Conservation (phyloP, 2,329 filamentous ascomycete genomes). For the Epichloe elymi region DNA sequence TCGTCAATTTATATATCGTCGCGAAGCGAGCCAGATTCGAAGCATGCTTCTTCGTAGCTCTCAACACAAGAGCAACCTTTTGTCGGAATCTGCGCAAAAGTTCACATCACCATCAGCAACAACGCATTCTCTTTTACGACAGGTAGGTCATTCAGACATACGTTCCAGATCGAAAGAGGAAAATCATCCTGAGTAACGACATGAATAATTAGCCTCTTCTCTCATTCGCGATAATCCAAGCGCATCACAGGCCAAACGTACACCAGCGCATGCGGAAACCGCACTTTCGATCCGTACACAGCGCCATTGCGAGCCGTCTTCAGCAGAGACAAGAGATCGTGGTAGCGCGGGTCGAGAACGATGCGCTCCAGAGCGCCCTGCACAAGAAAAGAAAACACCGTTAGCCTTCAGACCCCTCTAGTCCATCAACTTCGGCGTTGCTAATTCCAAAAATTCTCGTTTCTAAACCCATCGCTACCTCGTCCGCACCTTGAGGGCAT, state of each 20-base stretch:
- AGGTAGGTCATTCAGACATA: slow-evolving; percentile 29
- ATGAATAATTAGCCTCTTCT: not conserved
- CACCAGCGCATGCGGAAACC: slow-evolving; percentile 94
- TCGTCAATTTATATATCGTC: slow-evolving; percentile 72
- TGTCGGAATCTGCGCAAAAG: slow-evolving; percentile 44
- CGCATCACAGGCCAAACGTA: slow-evolving; percentile 19
- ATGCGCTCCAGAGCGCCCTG: slow-evolving; percentile 53
- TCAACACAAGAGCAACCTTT: slow-evolving; percentile 65
- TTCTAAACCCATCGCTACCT: not conserved
- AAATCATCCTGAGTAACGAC: slow-evolving; percentile 59
- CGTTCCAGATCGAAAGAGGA: slow-evolving; percentile 87
- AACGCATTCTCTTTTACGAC: not conserved
- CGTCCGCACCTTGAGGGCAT: slow-evolving; percentile 16
- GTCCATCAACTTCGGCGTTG: too few species aligned
- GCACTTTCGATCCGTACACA: slow-evolving; percentile 93
- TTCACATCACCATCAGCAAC: not conserved
- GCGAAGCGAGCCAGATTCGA: slow-evolving; percentile 87
- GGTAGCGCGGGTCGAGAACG: slow-evolving; percentile 70
- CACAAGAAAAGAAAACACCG: not conserved
- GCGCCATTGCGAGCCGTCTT: slow-evolving; percentile 95
- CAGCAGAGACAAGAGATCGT: slow-evolving; percentile 70
- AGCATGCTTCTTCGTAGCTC: slow-evolving; percentile 82
- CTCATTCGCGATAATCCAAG: not conserved
- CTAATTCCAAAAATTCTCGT: too few species aligned
- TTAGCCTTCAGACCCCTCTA: not conserved